Percentiles rank a stretch among this genome's conserved stretches.
These are phyloP conservation scores for Fomitopsis pulvina DNA, from an alignment of 768 basidiomycete species.

Conservation along the genomic window DNA sequence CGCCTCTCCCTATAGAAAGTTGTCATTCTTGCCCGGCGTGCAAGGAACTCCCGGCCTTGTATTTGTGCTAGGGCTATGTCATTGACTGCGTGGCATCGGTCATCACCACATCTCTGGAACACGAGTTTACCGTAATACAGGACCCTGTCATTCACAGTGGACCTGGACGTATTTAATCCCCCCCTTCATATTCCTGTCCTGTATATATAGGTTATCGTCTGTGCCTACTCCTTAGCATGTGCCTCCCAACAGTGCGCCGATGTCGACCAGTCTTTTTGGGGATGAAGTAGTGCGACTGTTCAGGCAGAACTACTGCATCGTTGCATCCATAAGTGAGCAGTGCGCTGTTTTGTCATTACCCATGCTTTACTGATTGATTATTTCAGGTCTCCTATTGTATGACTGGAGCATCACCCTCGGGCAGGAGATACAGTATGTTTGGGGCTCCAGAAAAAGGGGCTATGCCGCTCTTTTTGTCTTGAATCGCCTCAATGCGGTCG, in stretches of 20 bases:
- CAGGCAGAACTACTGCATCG: not conserved
- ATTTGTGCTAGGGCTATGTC: no score
- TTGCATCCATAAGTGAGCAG: not conserved
- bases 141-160: no score
- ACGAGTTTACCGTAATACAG: no score
- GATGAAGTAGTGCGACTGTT: not conserved
- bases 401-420: conserved; percentile 12
- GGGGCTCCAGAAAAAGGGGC: conserved; percentile 1
- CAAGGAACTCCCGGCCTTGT: no score
- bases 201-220: no score
- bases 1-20: no score
- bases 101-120: no score
- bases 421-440: conserved; percentile 5
- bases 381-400: conserved; percentile 5
- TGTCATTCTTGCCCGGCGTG: no score
- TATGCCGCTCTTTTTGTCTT: conserved; percentile 3
- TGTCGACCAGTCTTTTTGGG: not conserved
- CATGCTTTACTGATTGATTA: not conserved
- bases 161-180: no score
- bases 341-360: not conserved
- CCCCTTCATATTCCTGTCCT: no score
- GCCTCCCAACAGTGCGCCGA: not conserved
- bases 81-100: no score
- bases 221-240: not conserved
- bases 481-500: not conserved